Evolutionary conservation across 495 filamentous ascomycete genomes (phyloP), one percentile per base, ranked within the genome.

Genomic region (Neurospora sp.): DNA sequence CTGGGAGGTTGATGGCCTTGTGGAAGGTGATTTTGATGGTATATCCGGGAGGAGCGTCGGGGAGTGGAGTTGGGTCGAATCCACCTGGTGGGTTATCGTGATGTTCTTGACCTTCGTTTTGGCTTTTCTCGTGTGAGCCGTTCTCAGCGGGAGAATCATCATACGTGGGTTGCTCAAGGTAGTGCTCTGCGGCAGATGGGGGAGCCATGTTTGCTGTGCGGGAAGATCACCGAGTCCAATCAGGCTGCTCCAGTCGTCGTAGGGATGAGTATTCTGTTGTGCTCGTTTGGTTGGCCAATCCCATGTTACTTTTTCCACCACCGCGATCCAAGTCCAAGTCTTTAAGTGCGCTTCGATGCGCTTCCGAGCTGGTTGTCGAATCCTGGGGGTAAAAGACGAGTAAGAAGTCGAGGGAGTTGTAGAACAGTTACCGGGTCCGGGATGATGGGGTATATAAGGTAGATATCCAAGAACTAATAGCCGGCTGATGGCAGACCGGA

Each of bases 1-100:
- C 86, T 14, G 95, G 94, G 16, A 98, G 87, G 76, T 95, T 91
- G 62, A 84, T 85, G 2, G 93, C 95, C 31, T 89, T 87, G 80
- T 95, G 91, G 79, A 98, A 94, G 69, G 90, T 94, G 79, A 98
- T 90, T 76, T 91, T 91, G 75, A 98, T 78, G 2, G 93, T 96
- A 81, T 93, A 97, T 16, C 94, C 94, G 18, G 88, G 88, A 20
- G 90, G 89, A 3, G 89, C 90, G 73, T 85, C 80, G 2, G 94
- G 93, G 12, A 97, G 84, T 5, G 93, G 92, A 2, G 93, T 97
- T 20, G 82, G 78, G 82, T 97, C 93, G 77, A 87, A 95, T 18
- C 94, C 94, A 20, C 94, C 94, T 5, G 91, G 87, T 2, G 93
- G 93, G 18, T 88, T 84, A n/a, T 66, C 27, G 87, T 78, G 74